These are phyloP conservation scores for Beauveria varroae DNA, from an alignment of 2,329 filamentous ascomycete genomes.

Conservation along the genomic window DNA sequence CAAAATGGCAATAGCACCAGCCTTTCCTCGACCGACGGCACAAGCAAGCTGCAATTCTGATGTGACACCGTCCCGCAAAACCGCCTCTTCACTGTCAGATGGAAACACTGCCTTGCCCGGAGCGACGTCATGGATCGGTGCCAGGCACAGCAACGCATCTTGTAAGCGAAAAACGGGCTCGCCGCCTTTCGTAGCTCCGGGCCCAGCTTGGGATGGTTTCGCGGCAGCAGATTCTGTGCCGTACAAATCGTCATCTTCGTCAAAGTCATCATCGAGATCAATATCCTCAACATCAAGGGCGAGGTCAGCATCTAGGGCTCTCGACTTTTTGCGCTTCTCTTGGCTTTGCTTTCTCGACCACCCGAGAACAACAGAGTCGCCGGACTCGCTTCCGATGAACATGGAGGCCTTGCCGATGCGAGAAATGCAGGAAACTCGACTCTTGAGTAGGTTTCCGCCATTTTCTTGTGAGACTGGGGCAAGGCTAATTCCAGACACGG, in stretches of 20 bases:
- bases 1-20: conserved; percentile 66
- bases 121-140: conserved; percentile 68
- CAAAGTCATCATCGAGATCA: conserved; percentile 49
- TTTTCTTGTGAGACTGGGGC: conserved; percentile 54
- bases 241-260: conserved; percentile 55
- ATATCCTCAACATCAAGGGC: conserved; percentile 43
- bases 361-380: conserved; percentile 73
- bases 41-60: conserved; percentile 54
- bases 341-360: conserved; percentile 64
- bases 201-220: conserved; percentile 36
- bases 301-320: conserved; percentile 46
- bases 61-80: conserved; percentile 35
- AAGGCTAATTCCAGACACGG: conserved; percentile 79
- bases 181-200: conserved; percentile 42
- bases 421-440: conserved; percentile 60
- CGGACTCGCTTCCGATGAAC: conserved; percentile 80
- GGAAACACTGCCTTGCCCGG: conserved; percentile 50
- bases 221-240: conserved; percentile 57
- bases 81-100: conserved; percentile 38
- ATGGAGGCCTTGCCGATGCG: conserved; percentile 60
- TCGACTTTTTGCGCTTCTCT: conserved; percentile 57
- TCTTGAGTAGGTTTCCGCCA: conserved; percentile 55
- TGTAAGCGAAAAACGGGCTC: conserved; percentile 69
- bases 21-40: conserved; percentile 55
- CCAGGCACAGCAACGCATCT: conserved; percentile 70